Base-by-base conservation (phyloP, 306 rosid genomes). In the Gastrolobium bilobum region DNA sequence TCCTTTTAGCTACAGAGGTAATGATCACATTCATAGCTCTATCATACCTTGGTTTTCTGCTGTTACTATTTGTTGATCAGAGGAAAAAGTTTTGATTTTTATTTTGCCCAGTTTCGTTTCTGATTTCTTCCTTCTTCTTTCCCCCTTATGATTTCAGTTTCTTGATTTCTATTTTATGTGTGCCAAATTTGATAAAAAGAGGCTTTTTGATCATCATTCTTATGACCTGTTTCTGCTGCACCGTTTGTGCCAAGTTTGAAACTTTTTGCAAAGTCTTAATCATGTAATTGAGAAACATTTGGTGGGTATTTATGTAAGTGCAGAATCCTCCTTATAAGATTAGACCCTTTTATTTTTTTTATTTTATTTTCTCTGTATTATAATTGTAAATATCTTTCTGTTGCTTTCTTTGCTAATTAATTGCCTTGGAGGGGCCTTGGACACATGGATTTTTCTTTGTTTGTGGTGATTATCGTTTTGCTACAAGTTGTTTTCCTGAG, bases 401-500 rank as follows among this genome's bases (percentile, higher is more conserved):
- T 76, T 42, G 70, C 61, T 65, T 75, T 79, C 76, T 71, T 76
- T 75, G 85, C 74, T 65, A 72, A 48, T 50, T 65, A 71, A 70
- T 8, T 20, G 26, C 26, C 53, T 62, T 6, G 62, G 15, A 26
- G 44, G 54, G 80, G 59, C 66, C 54, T 70, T 38, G 82, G 82
- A 7, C 88, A 58, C 82, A 56, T 87, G 79, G 69, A 7, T 75
- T 62, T 40, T 64, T 80, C 44, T 75, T 65, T 61, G 52, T 71
- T 77, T 75, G 64, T 82, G 66, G 73, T 79, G 72, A 15, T 71
- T 81, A 78, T 76, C 68, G 52, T 68, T 87, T 83, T 50, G 31
- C 60, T 47, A n/a, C 43, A 44, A 7, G 13, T 9, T 40, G 15
- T 20, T 37, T 62, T 56, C 38, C 35, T 7, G 63, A 79, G 64